Conservation (phyloP, 768 basidiomycete species). For the Suillus sp. region DNA sequence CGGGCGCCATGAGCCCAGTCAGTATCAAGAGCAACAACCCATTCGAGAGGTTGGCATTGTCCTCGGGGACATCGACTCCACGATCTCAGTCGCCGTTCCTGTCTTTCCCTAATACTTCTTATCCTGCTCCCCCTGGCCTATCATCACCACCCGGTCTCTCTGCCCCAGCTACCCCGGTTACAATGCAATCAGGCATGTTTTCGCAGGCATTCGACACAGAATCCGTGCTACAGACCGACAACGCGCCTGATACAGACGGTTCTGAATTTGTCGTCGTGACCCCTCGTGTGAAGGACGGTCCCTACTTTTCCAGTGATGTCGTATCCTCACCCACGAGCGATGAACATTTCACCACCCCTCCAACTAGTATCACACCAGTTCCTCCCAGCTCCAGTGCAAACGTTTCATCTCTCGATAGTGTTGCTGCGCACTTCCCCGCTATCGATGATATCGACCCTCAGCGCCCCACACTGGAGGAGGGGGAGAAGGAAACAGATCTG, state of each 20-base stretch:
- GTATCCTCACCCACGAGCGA: constrained; percentile 40
- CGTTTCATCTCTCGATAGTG: constrained; percentile 29
- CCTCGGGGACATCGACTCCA: constrained; percentile 40
- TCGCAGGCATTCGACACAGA: constrained; percentile 29
- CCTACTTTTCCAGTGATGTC: constrained; percentile 22
- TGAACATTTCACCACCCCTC: constrained; percentile 66
- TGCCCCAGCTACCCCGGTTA: constrained; percentile 10
- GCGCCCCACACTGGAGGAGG: constrained; percentile 17
- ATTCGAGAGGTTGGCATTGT: constrained; percentile 71
- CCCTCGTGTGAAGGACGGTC: constrained; percentile 19
- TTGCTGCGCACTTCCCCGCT: constrained; percentile 38
- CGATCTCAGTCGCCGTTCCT: constrained; percentile 65
- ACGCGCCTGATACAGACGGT: constrained; percentile 24
- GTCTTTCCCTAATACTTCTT: constrained; percentile 44
- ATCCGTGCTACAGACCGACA: constrained; percentile 17
- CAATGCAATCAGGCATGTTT: constrained; percentile 49
- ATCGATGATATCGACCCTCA: constrained; percentile 32
- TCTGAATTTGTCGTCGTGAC: constrained; percentile 25
- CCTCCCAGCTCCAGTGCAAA: constrained; percentile 20
- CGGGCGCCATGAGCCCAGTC: constrained; percentile 49
- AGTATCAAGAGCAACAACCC: constrained; percentile 85
- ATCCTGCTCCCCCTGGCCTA: constrained; percentile 39
- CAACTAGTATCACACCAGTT: constrained; percentile 41
- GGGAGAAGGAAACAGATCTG: constrained; percentile 51
- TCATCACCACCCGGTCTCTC: constrained; percentile 17